Evolutionary conservation across 495 filamentous ascomycete species (phyloP), one percentile per base, ranked within the genome.

Genomic region (Cudoniella acicularis): DNA sequence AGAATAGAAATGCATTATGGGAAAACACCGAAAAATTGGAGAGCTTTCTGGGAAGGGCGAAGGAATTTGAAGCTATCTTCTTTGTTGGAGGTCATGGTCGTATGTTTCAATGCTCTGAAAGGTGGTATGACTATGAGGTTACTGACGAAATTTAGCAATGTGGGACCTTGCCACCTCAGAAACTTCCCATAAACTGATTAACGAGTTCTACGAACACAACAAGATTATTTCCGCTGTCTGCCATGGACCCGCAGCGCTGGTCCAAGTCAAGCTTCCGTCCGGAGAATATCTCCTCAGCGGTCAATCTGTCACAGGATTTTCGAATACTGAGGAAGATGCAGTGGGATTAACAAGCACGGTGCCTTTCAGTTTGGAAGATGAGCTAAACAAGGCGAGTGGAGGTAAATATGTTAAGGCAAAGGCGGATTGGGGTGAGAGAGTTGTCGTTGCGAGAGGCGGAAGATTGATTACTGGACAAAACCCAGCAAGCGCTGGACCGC

Each of bases 81-180:
- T 89, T 80, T 69, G 86, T 89, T 11, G 89, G 89, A 62, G 88
- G 88, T 22, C 85, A 91, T 71, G 88, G 88, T n/a, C 87, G 82
- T 84, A 72, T 50, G 81, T 73, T 18, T 16, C 49, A 50, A 25
- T 10, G 20, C 11, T 30, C 41, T 22, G 16, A 26, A 36, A 36
- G 4, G 13, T 22, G n/a, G 2, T 46, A 4, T 3, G 20, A 21
- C n/a, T n/a, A n/a, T n/a, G n/a, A 20, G 18, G n/a, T 13, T 24
- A 27, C 20, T 40, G 20, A 45, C 27, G 8, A 47, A 11, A 20
- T 22, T 54, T 18, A 85, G 81, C 88, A 60, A 88, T 91, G 85
- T 91, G 83, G 69, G 88, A 90, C 62, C 77, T 90, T 1, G 74
- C 76, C 23, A 64, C 60, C 10, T 77, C 85, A 67, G 41, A 67